Conservation (phyloP, 805 yeast species). For the Metschnikowia gelsemii region DNA sequence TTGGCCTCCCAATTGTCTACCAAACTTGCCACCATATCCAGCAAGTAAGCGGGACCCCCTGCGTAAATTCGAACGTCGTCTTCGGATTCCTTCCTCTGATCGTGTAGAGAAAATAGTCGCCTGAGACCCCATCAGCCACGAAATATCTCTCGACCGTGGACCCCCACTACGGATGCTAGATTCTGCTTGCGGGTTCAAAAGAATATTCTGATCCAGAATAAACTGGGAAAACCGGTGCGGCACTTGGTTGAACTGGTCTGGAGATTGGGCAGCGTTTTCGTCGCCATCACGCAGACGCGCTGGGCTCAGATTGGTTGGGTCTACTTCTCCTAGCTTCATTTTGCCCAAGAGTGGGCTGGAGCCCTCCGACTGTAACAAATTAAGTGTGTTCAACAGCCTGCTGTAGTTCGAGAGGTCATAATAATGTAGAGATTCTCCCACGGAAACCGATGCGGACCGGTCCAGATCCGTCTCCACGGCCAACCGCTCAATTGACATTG, state of each 20-base stretch:
- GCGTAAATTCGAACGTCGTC: not conserved
- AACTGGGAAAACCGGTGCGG: slow-evolving; percentile 43
- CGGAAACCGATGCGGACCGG: too few relatives aligned
- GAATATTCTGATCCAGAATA: slow-evolving; percentile 34
- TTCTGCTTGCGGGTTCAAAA: not conserved
- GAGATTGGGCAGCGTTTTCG: slow-evolving; percentile 1
- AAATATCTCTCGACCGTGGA: slow-evolving; percentile 26
- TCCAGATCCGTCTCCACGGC: slow-evolving; percentile 15
- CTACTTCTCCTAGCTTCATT: too few relatives aligned
- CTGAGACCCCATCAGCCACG: slow-evolving; percentile 42
- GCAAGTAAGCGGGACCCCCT: not conserved
- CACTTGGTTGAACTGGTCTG: slow-evolving; percentile 30
- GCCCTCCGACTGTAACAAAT: slow-evolving; percentile 9
- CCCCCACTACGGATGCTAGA: slow-evolving; percentile 4
- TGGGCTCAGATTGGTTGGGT: too few relatives aligned
- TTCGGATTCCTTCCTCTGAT: slow-evolving; percentile 17
- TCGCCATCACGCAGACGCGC: too few relatives aligned
- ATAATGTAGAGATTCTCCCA: slow-evolving; percentile 10
- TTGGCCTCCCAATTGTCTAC: too few relatives aligned
- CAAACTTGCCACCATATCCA: too few relatives aligned
- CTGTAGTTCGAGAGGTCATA: slow-evolving; percentile 17
- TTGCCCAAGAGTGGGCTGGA: not conserved
- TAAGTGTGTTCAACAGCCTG: slow-evolving; percentile 17
- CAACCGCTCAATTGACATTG: slow-evolving; percentile 1
- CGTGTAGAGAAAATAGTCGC: slow-evolving; percentile 47